These are phyloP conservation scores for Hortiboletus flavorubellus DNA, from an alignment of 768 basidiomycete species.

Conservation along the genomic window DNA sequence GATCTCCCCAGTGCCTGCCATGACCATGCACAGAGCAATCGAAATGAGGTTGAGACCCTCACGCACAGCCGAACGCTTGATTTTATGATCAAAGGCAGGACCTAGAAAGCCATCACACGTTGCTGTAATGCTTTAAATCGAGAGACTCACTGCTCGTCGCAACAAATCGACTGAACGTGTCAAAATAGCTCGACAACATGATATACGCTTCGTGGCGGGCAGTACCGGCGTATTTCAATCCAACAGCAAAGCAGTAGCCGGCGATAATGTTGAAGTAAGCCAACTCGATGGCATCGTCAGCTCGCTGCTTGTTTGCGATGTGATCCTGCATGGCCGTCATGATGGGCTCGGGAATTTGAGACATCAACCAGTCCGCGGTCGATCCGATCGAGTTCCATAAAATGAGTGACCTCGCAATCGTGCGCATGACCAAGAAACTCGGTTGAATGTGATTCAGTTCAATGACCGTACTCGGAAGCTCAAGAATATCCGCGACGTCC, in stretches of 20 bases:
- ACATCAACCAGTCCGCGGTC: slow-evolving; percentile 66
- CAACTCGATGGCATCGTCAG: slow-evolving; percentile 75
- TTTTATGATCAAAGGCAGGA: slow-evolving; percentile 79
- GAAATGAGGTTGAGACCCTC: slow-evolving; percentile 88
- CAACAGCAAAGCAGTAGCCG: slow-evolving; percentile 88
- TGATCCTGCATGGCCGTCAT: slow-evolving; percentile 53
- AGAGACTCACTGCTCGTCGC: slow-evolving; percentile 58
- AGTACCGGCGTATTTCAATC: slow-evolving; percentile 91
- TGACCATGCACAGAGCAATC: slow-evolving; percentile 84
- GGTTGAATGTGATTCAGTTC: slow-evolving; percentile 85
- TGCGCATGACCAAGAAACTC: slow-evolving; percentile 79
- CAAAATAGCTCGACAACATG: slow-evolving; percentile 78
- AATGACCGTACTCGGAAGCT: slow-evolving; percentile 76
- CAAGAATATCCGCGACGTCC: slow-evolving; percentile 84
- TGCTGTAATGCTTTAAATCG: background rate
- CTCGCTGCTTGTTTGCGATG: slow-evolving; percentile 40
- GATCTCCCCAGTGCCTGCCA: slow-evolving; percentile 97
- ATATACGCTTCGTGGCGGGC: slow-evolving; percentile 87
- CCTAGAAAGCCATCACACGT: slow-evolving; percentile 39
- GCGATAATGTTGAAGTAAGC: slow-evolving; percentile 91
- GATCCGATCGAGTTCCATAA: slow-evolving; percentile 81
- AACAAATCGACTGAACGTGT: slow-evolving; percentile 69
- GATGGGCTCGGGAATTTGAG: slow-evolving; percentile 70
- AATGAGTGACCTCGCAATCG: slow-evolving; percentile 73
- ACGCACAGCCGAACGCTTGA: slow-evolving; percentile 82